Evolutionary conservation across 768 basidiomycete genomes (phyloP).

Genomic region (Rhodotorula toruloides): DNA sequence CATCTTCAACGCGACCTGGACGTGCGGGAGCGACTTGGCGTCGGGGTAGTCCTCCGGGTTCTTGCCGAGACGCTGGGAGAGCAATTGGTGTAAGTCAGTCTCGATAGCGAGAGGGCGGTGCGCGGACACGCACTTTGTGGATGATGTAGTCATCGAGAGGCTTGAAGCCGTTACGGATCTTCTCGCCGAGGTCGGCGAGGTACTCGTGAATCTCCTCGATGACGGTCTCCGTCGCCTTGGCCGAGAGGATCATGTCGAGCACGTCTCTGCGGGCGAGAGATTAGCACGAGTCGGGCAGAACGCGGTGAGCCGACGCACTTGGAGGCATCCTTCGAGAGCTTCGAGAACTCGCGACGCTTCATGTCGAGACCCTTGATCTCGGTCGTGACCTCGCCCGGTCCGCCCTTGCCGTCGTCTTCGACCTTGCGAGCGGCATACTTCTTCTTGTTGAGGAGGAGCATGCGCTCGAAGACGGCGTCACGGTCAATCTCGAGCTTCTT

Average conservation of each 20-base stretch:
- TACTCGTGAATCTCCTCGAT: slow-evolving; percentile 92
- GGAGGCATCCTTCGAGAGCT: slow-evolving; percentile 83
- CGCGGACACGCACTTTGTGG: slow-evolving; percentile 63
- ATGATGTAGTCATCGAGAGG: slow-evolving; percentile 92
- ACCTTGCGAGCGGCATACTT: slow-evolving; percentile 98
- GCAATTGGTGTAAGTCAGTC: too few species aligned
- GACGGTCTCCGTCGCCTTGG: slow-evolving; percentile 75
- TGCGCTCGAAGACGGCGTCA: slow-evolving; percentile 85
- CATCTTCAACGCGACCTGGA: slow-evolving; percentile 88
- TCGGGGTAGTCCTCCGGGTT: slow-evolving; percentile 97
- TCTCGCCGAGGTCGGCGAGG: slow-evolving; percentile 66
- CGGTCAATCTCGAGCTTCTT: slow-evolving; percentile 93
- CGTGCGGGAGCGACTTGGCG: slow-evolving; percentile 88
- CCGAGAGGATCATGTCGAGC: slow-evolving; percentile 82
- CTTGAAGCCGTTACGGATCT: slow-evolving; percentile 68
- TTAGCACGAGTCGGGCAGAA: not conserved
- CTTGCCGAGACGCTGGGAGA: slow-evolving; percentile 93
- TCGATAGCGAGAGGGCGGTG: not conserved
- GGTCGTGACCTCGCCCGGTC: slow-evolving; percentile 54
- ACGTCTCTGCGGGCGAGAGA: slow-evolving; percentile 59
- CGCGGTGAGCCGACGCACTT: slow-evolving; percentile 57
- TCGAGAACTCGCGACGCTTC: slow-evolving; percentile 94
- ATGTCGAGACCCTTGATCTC: slow-evolving; percentile 98
- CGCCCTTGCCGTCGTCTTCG: slow-evolving; percentile 62
- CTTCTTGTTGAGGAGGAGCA: slow-evolving; percentile 93